Conservation (phyloP, 805 yeast species). For the Torulaspora maleeae region DNA sequence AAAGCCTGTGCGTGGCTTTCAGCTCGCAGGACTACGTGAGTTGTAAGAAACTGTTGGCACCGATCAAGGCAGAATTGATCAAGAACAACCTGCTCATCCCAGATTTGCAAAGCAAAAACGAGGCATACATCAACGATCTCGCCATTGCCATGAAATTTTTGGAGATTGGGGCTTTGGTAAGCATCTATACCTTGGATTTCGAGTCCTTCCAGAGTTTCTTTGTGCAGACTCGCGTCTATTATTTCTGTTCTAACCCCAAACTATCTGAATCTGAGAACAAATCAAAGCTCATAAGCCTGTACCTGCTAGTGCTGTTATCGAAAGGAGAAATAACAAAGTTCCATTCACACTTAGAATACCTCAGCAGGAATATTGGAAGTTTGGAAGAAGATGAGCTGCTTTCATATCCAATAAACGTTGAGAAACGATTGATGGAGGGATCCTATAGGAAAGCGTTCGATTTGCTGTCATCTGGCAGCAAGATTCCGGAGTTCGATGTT, state of each 20-base stretch:
- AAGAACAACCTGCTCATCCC: conserved; percentile 77
- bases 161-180: conserved; percentile 81
- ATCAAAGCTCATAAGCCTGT: conserved; percentile 69
- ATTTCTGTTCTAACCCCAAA: conserved; percentile 40
- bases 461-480: conserved; percentile 43
- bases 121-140: conserved; percentile 54
- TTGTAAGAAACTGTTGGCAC: conserved; percentile 59
- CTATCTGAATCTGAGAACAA: conserved; percentile 51
- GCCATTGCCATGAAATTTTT: conserved; percentile 74
- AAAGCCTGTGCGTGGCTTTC: conserved; percentile 61
- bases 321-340: conserved; percentile 82
- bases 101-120: conserved; percentile 33
- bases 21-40: conserved; percentile 55
- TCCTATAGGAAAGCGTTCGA: conserved; percentile 89
- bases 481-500: conserved; percentile 67
- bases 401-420: conserved; percentile 81
- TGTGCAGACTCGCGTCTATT: conserved; percentile 74
- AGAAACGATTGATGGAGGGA: conserved; percentile 94
- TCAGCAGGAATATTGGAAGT: conserved; percentile 45
- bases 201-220: conserved; percentile 66
- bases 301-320: conserved; percentile 69
- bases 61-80: conserved; percentile 74
- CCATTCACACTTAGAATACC: conserved; percentile 80
- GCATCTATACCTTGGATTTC: conserved; percentile 60
- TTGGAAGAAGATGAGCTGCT: conserved; percentile 65